phyloP scores from a whole-genome alignment of 1,284 basidiomycete genomes.

The Tylopilus sp. region DNA sequence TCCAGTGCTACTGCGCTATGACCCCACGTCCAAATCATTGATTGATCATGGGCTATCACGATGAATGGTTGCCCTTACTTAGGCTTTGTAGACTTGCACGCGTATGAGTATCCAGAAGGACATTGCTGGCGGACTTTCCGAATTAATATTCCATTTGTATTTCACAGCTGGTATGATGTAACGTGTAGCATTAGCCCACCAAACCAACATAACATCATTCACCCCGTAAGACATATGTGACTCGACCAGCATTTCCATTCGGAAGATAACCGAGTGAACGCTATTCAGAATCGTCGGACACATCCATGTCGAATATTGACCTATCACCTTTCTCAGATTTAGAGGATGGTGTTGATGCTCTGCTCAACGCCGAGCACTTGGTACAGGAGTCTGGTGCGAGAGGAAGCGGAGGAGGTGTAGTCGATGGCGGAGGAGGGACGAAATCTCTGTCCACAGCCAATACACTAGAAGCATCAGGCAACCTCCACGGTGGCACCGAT shows the following conservation, averaged over 20 bases:
- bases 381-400: slow-evolving; percentile 7
- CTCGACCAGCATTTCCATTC: background rate
- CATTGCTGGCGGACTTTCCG: slow-evolving; percentile 13
- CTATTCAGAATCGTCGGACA: slow-evolving; percentile 29
- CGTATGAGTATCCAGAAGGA: slow-evolving; percentile 15
- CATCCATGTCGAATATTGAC: slow-evolving; percentile 27
- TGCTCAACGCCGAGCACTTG: background rate
- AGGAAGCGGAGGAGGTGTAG: slow-evolving; percentile 28
- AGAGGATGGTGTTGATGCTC: background rate
- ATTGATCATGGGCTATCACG: slow-evolving; percentile 22
- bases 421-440: slow-evolving; percentile 26
- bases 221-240: background rate
- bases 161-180: slow-evolving; percentile 18
- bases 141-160: too few species aligned
- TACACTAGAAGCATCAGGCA: slow-evolving; percentile 12
- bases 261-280: background rate
- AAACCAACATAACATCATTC: slow-evolving; percentile 5
- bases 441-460: background rate
- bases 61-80: slow-evolving; percentile 13
- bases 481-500: slow-evolving; percentile 27
- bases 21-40: slow-evolving; percentile 21
- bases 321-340: slow-evolving; percentile 5
- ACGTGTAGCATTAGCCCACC: slow-evolving; percentile 26
- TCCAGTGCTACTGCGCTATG: slow-evolving; percentile 31
- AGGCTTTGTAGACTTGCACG: slow-evolving; percentile 10